These are phyloP conservation scores for Pythium sp. DNA, from an alignment of 352 stramenopile genomes.

Conservation along the genomic window DNA sequence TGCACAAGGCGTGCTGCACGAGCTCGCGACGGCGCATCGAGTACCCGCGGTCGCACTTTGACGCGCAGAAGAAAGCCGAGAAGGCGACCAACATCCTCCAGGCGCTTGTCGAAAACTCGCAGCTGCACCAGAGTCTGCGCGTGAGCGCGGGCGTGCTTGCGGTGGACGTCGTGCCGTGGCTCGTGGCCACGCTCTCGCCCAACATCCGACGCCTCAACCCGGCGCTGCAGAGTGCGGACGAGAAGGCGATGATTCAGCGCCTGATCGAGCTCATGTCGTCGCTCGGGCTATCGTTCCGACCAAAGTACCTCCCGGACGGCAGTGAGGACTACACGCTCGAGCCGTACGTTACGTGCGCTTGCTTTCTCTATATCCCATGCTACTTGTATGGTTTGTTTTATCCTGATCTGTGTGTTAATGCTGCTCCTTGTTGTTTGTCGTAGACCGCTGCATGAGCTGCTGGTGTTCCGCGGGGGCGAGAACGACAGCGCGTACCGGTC, in stretches of 20 bases:
- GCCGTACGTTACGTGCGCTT: conserved; percentile 65
- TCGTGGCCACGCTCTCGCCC: conserved; percentile 62
- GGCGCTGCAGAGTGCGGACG: conserved; percentile 55
- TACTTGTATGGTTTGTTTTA: conserved; percentile 9
- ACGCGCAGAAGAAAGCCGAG: conserved; percentile 53
- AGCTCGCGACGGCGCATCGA: conserved; percentile 66
- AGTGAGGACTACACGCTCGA: conserved; percentile 72
- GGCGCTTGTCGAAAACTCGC: conserved; percentile 58
- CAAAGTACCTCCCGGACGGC: conserved; percentile 63
- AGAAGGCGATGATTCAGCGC: conserved; percentile 61
- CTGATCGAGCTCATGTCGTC: conserved; percentile 80
- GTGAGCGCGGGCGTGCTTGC: conserved; percentile 56
- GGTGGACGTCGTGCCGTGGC: conserved; percentile 75
- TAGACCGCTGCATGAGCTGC: conserved; percentile 70
- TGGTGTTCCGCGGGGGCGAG: conserved; percentile 50
- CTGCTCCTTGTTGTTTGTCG: background rate
- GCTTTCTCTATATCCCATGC: background rate
- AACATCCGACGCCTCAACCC: conserved; percentile 58
- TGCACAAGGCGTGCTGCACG: conserved; percentile 70
- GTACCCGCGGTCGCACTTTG: conserved; percentile 66
- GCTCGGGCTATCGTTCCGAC: conserved; percentile 72
- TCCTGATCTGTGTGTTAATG: background rate
- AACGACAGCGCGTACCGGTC: conserved; percentile 23
- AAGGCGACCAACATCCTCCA: conserved; percentile 66
- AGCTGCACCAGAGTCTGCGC: conserved; percentile 56